Conservation (phyloP, 768 basidiomycete species). For the Calocybe cyanea region DNA sequence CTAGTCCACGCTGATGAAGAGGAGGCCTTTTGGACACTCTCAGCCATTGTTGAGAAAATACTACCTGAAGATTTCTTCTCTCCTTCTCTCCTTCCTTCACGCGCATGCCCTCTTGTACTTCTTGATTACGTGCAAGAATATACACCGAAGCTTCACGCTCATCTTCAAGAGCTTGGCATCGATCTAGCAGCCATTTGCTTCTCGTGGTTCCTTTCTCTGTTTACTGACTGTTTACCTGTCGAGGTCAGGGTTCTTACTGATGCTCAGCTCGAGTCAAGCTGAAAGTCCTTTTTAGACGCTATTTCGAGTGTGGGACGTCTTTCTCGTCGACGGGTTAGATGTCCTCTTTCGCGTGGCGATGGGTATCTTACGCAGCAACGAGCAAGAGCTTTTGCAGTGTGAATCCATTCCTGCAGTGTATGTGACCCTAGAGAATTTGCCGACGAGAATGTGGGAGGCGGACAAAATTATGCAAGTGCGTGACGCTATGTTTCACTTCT, state of each 20-base stretch:
- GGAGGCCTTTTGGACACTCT: conserved; percentile 94
- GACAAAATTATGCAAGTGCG: conserved; percentile 86
- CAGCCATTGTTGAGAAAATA: conserved; percentile 83
- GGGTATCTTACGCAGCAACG: conserved; percentile 79
- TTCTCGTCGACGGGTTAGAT: conserved; percentile 89
- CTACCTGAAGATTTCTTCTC: conserved; percentile 94
- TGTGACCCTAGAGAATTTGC: conserved; percentile 82
- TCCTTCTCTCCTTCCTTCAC: conserved; percentile 84
- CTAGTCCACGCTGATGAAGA: conserved; percentile 94
- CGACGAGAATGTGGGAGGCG: conserved; percentile 91
- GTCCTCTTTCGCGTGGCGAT: conserved; percentile 89
- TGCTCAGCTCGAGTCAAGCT: not conserved
- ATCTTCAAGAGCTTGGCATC: conserved; percentile 77
- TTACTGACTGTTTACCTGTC: conserved; percentile 93
- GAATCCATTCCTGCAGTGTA: conserved; percentile 88
- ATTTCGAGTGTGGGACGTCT: conserved; percentile 94
- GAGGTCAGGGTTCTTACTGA: conserved; percentile 49
- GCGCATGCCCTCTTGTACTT: conserved; percentile 90
- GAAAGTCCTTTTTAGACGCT: conserved; percentile 56
- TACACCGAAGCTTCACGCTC: conserved; percentile 69
- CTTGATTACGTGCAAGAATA: conserved; percentile 81
- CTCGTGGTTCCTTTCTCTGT: conserved; percentile 96
- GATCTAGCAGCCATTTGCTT: conserved; percentile 95
- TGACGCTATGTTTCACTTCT: conserved; percentile 2
- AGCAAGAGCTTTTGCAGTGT: conserved; percentile 78